A percentile compares a stretch with the other conserved stretches of the same genome.
phyloP scores from a whole-genome alignment of 1,139 yeast species.

The Saccharomyces hybrid region DNA sequence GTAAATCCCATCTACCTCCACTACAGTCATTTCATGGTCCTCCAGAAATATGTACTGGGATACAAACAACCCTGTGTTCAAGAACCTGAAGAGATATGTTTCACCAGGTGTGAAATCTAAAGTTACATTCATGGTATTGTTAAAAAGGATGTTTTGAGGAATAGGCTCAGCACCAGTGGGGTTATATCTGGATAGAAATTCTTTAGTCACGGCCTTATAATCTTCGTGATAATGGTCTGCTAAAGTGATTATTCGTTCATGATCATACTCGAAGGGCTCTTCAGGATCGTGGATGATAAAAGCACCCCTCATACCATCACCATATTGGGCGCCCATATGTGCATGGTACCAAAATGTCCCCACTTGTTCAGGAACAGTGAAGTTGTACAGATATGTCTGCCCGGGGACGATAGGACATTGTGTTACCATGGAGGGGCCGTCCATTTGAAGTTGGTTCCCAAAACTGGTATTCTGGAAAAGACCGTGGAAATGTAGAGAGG shows the following conservation, averaged over 20 bases:
- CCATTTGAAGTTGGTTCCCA: constrained; percentile 48
- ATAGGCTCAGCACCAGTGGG: constrained; percentile 84
- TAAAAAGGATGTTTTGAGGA: constrained; percentile 58
- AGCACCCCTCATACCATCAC: constrained; percentile 70
- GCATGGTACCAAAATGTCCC: constrained; percentile 83
- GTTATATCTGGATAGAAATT: constrained; percentile 54
- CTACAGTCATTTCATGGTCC: constrained; percentile 58
- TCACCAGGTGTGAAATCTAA: constrained; percentile 52
- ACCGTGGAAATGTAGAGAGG: constrained; percentile 74
- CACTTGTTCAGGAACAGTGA: constrained; percentile 54
- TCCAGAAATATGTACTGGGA: constrained; percentile 63
- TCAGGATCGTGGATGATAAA: constrained; percentile 54
- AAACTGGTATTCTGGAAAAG: constrained; percentile 48
- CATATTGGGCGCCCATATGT: constrained; percentile 69
- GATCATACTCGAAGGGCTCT: constrained; percentile 51
- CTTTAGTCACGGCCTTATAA: constrained; percentile 38
- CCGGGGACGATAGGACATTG: constrained; percentile 75
- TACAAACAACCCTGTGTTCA: constrained; percentile 63
- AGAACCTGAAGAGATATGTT: constrained; percentile 55
- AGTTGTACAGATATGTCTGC: constrained; percentile 53
- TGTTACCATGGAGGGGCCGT: constrained; percentile 70
- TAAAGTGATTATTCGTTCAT: constrained; percentile 49
- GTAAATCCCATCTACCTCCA: constrained; percentile 67
- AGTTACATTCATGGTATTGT: constrained; percentile 53
- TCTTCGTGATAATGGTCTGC: constrained; percentile 58